Evolutionary conservation across 129 eudicot genomes (phyloP).

Genomic region (Ambrosia artemisiifolia): DNA sequence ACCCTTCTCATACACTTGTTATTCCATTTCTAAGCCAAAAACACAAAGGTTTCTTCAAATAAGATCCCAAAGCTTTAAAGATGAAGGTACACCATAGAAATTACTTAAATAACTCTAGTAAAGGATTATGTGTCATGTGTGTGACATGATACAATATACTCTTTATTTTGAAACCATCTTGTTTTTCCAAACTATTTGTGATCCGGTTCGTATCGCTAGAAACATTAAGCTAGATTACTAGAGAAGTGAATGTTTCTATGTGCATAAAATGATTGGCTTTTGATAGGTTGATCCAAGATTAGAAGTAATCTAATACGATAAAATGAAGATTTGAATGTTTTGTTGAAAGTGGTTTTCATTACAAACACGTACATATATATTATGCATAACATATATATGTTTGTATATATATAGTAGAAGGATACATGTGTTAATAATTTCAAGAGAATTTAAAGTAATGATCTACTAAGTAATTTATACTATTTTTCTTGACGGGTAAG

Average conservation of each 20-base stretch:
- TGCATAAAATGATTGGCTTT: background rate
- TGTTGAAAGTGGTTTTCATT: background rate
- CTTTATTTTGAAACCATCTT: background rate
- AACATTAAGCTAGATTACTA: background rate
- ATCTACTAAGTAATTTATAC: background rate
- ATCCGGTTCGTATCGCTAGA: background rate
- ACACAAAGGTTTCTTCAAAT: slow-evolving; percentile 32
- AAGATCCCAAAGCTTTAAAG: slow-evolving; percentile 38
- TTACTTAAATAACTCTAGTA: background rate
- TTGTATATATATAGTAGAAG: background rate
- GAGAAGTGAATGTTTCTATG: background rate
- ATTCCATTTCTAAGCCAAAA: slow-evolving; percentile 23
- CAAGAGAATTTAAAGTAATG: background rate
- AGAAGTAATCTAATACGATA: background rate
- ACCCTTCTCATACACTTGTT: slow-evolving; percentile 13
- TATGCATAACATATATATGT: no score
- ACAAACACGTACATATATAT: background rate
- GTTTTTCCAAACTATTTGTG: background rate
- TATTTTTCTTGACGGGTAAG: background rate
- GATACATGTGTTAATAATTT: background rate
- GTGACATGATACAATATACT: background rate
- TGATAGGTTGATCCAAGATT: background rate
- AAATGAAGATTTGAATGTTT: background rate
- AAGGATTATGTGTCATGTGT: background rate
- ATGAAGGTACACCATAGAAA: slow-evolving; percentile 28